These are phyloP conservation scores for Triglochin maritima DNA, from an alignment of 106 monocot species.

Conservation along the genomic window DNA sequence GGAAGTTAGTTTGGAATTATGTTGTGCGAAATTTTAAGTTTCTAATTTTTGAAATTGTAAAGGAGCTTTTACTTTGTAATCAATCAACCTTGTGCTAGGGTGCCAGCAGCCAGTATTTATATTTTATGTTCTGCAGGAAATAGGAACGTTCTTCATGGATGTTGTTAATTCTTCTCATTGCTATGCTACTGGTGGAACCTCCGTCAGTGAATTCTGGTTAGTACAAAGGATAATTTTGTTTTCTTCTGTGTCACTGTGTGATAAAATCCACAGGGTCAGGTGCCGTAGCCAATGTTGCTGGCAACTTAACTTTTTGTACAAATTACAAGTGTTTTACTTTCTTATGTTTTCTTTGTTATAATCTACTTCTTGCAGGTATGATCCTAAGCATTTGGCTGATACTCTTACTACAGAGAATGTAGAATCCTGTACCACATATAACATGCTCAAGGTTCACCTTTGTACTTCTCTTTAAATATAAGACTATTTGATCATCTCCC, in stretches of 20 bases:
- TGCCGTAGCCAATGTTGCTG: no score
- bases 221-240: neutral
- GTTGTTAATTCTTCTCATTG: conserved; percentile 89
- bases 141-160: conserved; percentile 75
- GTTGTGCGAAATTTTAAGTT: no score
- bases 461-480: neutral
- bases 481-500: neutral
- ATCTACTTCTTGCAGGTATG: conserved; percentile 35
- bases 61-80: no score
- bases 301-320: no score
- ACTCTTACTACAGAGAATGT: conserved; percentile 66
- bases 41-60: no score
- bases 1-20: no score
- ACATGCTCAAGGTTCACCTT: conserved; percentile 83
- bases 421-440: conserved; percentile 94
- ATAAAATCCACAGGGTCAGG: neutral
- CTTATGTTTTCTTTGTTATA: neutral
- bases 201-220: conserved; percentile 88
- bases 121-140: conserved; percentile 34
- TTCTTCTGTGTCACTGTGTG: neutral
- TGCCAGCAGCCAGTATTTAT: no score
- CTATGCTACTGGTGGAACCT: conserved; percentile 95
- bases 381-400: conserved; percentile 72
- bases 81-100: no score
- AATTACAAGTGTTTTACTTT: no score